These are phyloP conservation scores for Ocimum tenuiflorum DNA, from an alignment of 257 asterid species.

Conservation along the genomic window DNA sequence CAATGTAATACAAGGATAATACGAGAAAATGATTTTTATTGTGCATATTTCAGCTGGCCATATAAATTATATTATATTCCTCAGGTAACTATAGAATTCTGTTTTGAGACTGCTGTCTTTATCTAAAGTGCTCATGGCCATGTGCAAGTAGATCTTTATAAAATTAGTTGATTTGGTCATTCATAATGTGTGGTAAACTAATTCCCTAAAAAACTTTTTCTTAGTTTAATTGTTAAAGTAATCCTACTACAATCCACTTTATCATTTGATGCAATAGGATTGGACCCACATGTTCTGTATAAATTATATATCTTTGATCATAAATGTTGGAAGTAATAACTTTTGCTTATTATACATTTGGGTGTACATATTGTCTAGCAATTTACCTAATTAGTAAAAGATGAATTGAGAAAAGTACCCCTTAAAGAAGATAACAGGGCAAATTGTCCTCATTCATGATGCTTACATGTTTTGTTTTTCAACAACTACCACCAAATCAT, in stretches of 20 bases:
- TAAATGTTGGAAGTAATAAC: too few relatives aligned
- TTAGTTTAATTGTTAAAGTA: too few relatives aligned
- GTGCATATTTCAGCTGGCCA: neutral
- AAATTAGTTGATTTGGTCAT: neutral
- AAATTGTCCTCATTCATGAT: neutral
- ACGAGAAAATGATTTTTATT: neutral
- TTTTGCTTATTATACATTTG: too few relatives aligned
- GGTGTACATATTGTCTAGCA: too few relatives aligned
- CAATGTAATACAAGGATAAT: neutral
- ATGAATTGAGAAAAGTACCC: neutral
- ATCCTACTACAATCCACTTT: too few relatives aligned
- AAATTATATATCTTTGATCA: too few relatives aligned
- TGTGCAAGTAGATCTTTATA: neutral
- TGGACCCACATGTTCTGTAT: too few relatives aligned
- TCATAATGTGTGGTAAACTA: neutral
- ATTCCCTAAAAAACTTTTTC: neutral
- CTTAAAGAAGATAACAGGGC: neutral
- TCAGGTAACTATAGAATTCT: neutral
- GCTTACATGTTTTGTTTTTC: neutral
- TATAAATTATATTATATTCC: neutral
- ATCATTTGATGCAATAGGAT: too few relatives aligned
- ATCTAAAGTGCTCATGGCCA: neutral
- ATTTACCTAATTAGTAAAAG: too few relatives aligned
- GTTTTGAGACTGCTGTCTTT: too few relatives aligned
- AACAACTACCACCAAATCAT: constrained; percentile 3